phyloP scores from a whole-genome alignment of 495 filamentous ascomycete species.

The Amniculicola lignicola region DNA sequence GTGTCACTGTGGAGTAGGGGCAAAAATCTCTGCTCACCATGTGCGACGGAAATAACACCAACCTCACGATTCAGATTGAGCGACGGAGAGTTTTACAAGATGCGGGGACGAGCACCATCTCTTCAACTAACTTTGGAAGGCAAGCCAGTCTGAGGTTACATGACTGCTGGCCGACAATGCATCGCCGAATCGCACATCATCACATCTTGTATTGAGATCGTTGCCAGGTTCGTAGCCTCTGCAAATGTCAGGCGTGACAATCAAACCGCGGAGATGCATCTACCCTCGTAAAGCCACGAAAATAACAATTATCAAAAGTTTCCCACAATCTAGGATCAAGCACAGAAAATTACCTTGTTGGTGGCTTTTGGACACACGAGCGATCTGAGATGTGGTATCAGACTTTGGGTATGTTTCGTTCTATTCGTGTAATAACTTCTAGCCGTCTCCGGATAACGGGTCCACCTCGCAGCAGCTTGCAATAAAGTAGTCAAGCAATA shows the following conservation, averaged over 20 bases:
- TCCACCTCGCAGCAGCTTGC: background rate
- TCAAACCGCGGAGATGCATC: background rate
- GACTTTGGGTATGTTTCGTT: background rate
- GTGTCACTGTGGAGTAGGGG: slow-evolving; percentile 16
- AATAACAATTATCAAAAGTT: background rate
- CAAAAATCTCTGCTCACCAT: background rate
- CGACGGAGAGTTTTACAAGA: background rate
- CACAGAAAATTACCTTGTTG: background rate
- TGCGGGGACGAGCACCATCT: background rate
- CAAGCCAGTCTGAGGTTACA: background rate
- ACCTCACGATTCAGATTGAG: background rate
- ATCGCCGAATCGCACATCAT: too few species aligned
- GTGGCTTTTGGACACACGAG: background rate
- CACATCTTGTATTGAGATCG: too few species aligned
- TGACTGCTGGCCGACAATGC: too few species aligned
- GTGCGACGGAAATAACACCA: slow-evolving; percentile 18
- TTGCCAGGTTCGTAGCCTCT: too few species aligned
- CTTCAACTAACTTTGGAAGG: background rate
- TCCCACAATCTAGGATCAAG: background rate
- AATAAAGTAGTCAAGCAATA: background rate
- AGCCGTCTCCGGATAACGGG: background rate
- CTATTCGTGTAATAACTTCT: background rate
- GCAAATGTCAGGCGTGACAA: too few species aligned
- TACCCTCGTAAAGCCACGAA: background rate
- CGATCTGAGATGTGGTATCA: background rate